These are phyloP conservation scores for Raffaelea ambrosiae DNA, from an alignment of 2,329 filamentous ascomycete genomes.

Conservation along the genomic window DNA sequence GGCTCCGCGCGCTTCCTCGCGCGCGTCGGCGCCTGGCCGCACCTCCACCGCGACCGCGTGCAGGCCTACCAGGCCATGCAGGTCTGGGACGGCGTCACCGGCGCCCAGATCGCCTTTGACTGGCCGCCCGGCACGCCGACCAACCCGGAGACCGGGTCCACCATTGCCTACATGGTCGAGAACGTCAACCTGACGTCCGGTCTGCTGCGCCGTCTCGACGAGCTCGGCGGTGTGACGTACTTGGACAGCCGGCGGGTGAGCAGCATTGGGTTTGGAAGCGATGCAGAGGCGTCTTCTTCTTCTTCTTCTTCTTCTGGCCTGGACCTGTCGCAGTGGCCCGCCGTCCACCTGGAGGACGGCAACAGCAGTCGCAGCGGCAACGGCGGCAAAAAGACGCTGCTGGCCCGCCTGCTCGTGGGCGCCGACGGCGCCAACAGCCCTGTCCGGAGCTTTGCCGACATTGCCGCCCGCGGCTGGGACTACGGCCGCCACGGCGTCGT, in stretches of 20 bases:
- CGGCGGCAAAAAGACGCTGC: slow-evolving; percentile 52
- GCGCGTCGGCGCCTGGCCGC: slow-evolving; percentile 75
- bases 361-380: too few species aligned
- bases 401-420: slow-evolving; percentile 78
- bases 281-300: slow-evolving; percentile 31
- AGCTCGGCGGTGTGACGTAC: slow-evolving; percentile 59
- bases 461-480: slow-evolving; percentile 83
- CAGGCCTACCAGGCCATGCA: slow-evolving; percentile 95
- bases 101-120: slow-evolving; percentile 82
- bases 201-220: slow-evolving; percentile 61
- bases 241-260: slow-evolving; percentile 73
- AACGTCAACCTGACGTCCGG: slow-evolving; percentile 82
- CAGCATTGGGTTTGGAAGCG: slow-evolving; percentile 64
- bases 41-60: slow-evolving; percentile 63
- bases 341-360: slow-evolving; percentile 65
- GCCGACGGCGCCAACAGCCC: slow-evolving; percentile 94
- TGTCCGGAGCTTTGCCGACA: slow-evolving; percentile 81
- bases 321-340: slow-evolving; percentile 80
- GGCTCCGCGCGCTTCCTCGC: slow-evolving; percentile 76
- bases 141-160: slow-evolving; percentile 32
- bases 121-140: slow-evolving; percentile 43
- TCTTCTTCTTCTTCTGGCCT: too few species aligned
- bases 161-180: slow-evolving; percentile 94
- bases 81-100: slow-evolving; percentile 93
- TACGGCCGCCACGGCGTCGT: slow-evolving; percentile 87